These are phyloP conservation scores for Aaosphaeria pasadenensis DNA, from an alignment of 2,329 filamentous ascomycete genomes.

Conservation along the genomic window DNA sequence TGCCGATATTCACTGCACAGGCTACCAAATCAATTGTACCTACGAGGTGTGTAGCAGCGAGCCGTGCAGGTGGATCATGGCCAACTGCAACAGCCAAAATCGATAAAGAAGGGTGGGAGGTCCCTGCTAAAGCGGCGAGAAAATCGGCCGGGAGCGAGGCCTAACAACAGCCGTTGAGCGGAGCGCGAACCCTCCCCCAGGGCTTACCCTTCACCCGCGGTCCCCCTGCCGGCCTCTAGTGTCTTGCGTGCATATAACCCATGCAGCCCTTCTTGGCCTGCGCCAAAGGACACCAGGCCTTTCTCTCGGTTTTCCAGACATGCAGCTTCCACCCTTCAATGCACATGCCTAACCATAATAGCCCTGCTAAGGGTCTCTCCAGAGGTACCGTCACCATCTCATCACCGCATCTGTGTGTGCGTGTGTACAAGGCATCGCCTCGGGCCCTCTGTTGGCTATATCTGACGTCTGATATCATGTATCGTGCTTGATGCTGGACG, in stretches of 20 bases:
- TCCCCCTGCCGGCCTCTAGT: conserved; percentile 21
- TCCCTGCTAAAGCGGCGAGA: conserved; percentile 19
- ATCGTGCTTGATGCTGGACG: too few species aligned
- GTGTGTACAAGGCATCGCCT: conserved; percentile 5
- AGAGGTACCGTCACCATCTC: too few species aligned
- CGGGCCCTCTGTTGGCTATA: conserved; percentile 10
- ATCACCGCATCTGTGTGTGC: too few species aligned
- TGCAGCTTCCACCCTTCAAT: conserved; percentile 24
- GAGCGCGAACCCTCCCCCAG: conserved; percentile 5
- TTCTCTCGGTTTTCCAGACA: conserved; percentile 23
- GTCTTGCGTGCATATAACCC: conserved; percentile 29
- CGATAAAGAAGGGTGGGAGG: neutral
- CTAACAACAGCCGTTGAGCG: conserved; percentile 27
- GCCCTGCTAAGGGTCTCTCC: conserved; percentile 13
- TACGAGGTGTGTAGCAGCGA: too few species aligned
- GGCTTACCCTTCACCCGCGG: conserved; percentile 18
- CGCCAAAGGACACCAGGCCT: conserved; percentile 20
- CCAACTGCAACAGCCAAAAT: too few species aligned
- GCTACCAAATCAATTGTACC: too few species aligned
- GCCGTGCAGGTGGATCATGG: too few species aligned
- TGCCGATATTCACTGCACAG: too few species aligned
- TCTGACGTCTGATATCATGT: neutral
- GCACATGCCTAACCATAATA: conserved; percentile 21
- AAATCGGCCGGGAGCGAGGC: conserved; percentile 22
- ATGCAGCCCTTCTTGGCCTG: conserved; percentile 16